Percentiles rank a stretch among this genome's conserved stretches.
phyloP scores from a whole-genome alignment of 768 basidiomycete genomes.

The Kwoniella pini region DNA sequence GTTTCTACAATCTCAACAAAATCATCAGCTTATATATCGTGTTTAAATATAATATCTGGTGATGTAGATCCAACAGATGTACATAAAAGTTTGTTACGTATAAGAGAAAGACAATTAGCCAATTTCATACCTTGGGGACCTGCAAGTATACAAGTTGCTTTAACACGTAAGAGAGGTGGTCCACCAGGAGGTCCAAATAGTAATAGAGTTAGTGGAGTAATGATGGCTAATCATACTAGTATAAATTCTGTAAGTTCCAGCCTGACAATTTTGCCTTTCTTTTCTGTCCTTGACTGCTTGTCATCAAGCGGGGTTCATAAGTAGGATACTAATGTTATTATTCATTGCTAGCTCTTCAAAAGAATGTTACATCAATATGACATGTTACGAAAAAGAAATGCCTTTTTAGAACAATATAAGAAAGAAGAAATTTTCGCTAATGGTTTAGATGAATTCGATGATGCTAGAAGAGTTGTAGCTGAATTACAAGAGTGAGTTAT shows the following conservation, averaged over 20 bases:
- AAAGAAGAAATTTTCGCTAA: constrained; percentile 94
- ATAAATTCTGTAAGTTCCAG: constrained; percentile 76
- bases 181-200: constrained; percentile 86
- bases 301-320: too few species aligned
- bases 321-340: neutral
- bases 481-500: constrained; percentile 37
- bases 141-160: constrained; percentile 93
- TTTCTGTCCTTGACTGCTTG: neutral
- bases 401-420: constrained; percentile 96
- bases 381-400: constrained; percentile 77
- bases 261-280: neutral
- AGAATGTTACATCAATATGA: constrained; percentile 96
- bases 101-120: constrained; percentile 92
- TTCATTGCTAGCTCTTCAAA: constrained; percentile 73
- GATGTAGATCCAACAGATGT: constrained; percentile 98
- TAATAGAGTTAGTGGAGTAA: constrained; percentile 94
- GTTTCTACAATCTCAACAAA: constrained; percentile 68
- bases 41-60: constrained; percentile 96
- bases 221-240: constrained; percentile 99
- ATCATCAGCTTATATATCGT: constrained; percentile 83
- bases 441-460: constrained; percentile 92
- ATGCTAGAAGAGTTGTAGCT: constrained; percentile 66
- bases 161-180: constrained; percentile 79
- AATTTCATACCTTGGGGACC: constrained; percentile 99
- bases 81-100: constrained; percentile 94